Conservation (phyloP, 2,329 filamentous ascomycete genomes). For the Didymosphaeria variabile region DNA sequence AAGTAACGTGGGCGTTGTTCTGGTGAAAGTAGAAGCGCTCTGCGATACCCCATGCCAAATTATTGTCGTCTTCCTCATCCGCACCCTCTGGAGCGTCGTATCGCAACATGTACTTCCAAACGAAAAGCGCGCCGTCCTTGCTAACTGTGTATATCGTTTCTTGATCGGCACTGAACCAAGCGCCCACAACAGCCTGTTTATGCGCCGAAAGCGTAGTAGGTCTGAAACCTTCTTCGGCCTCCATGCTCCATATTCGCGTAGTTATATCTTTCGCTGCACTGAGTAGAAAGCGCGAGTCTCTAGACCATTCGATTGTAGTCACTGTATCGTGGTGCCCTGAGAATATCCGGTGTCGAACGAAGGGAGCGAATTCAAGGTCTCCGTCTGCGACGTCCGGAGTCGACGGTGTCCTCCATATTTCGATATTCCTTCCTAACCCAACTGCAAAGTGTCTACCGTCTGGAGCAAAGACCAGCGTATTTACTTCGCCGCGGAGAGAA, state of each 20-base stretch:
- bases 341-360: slow-evolving; percentile 86
- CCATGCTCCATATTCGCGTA: slow-evolving; percentile 91
- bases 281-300: slow-evolving; percentile 93
- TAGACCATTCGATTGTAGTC: slow-evolving; percentile 90
- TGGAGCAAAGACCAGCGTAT: slow-evolving; percentile 87
- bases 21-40: slow-evolving; percentile 95
- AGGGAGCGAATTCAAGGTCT: slow-evolving; percentile 93
- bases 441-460: slow-evolving; percentile 92
- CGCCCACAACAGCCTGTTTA: slow-evolving; percentile 86
- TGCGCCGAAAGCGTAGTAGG: slow-evolving; percentile 92
- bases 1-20: slow-evolving; percentile 83
- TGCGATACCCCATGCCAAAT: slow-evolving; percentile 90
- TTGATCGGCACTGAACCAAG: slow-evolving; percentile 96
- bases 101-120: slow-evolving; percentile 82
- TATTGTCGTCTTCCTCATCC: slow-evolving; percentile 69
- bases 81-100: slow-evolving; percentile 62
- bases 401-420: slow-evolving; percentile 95
- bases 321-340: slow-evolving; percentile 89
- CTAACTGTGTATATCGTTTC: slow-evolving; percentile 96
- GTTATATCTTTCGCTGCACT: slow-evolving; percentile 93
- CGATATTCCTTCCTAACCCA: slow-evolving; percentile 83
- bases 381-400: slow-evolving; percentile 85
- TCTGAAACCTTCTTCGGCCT: slow-evolving; percentile 85
- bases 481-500: slow-evolving; percentile 86
- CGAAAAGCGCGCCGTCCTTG: slow-evolving; percentile 95